phyloP scores from a whole-genome alignment of 1,284 basidiomycete genomes.

The Sporisorium exsertum region DNA sequence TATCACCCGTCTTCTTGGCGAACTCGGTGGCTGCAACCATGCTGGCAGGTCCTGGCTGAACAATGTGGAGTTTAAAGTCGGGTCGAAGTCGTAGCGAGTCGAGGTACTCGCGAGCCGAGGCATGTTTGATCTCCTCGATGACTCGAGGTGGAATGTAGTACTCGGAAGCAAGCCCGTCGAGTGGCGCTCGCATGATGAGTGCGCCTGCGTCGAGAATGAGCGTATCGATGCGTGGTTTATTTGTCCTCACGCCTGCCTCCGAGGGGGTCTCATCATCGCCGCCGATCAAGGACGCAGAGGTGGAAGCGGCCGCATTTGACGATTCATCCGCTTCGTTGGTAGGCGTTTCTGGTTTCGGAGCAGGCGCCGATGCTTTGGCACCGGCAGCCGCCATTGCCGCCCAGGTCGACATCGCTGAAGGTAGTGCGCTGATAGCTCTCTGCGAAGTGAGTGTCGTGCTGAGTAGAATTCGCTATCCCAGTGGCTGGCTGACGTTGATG shows the following conservation, averaged over 20 bases:
- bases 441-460: neutral
- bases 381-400: slow-evolving; percentile 44
- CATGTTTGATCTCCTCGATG: slow-evolving; percentile 66
- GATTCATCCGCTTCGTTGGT: slow-evolving; percentile 7
- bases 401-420: slow-evolving; percentile 35
- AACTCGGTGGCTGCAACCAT: slow-evolving; percentile 80
- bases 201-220: slow-evolving; percentile 67
- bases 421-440: neutral
- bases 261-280: slow-evolving; percentile 4
- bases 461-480: neutral
- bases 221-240: slow-evolving; percentile 56
- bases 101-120: slow-evolving; percentile 61
- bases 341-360: slow-evolving; percentile 15
- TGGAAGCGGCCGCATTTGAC: slow-evolving; percentile 20
- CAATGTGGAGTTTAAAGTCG: slow-evolving; percentile 60
- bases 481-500: neutral
- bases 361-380: slow-evolving; percentile 23
- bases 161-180: slow-evolving; percentile 60
- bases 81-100: slow-evolving; percentile 56
- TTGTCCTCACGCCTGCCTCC: slow-evolving; percentile 23
- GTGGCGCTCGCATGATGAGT: slow-evolving; percentile 61
- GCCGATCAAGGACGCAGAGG: slow-evolving; percentile 8
- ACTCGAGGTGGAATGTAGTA: slow-evolving; percentile 65
- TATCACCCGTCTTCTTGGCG: slow-evolving; percentile 97
- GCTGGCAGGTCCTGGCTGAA: slow-evolving; percentile 61